These are phyloP conservation scores for Termitomyces sp. DNA, from an alignment of 768 basidiomycete genomes.

Conservation along the genomic window DNA sequence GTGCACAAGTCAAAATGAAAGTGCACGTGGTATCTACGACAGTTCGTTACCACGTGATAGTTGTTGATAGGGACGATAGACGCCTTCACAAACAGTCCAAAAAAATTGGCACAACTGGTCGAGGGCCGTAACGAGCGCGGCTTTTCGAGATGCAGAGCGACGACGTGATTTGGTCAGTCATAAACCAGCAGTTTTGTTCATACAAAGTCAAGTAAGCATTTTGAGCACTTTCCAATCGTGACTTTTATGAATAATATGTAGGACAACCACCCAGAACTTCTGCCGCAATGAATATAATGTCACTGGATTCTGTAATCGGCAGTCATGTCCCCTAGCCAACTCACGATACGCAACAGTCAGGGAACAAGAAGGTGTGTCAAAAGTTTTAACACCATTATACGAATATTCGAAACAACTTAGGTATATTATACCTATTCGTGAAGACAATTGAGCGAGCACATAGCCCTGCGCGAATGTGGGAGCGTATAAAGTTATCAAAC, in stretches of 20 bases:
- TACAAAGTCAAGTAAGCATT: constrained; percentile 95
- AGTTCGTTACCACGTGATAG: neutral
- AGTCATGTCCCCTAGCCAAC: constrained; percentile 97
- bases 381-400: neutral
- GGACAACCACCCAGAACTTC: constrained; percentile 95
- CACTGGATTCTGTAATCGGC: constrained; percentile 90
- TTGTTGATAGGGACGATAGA: constrained; percentile 1
- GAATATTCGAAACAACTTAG: constrained; percentile 29
- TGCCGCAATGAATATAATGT: constrained; percentile 99
- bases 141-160: constrained; percentile 71
- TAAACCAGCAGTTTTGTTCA: constrained; percentile 93
- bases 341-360: constrained; percentile 97
- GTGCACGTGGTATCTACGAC: no score
- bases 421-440: constrained; percentile 86
- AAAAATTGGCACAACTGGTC: constrained; percentile 7
- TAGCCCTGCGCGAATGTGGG: constrained; percentile 97
- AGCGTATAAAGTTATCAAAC: constrained; percentile 85
- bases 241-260: constrained; percentile 25
- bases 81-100: constrained; percentile 10
- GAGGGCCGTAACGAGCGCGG: neutral
- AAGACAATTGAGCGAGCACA: constrained; percentile 99
- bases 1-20: no score
- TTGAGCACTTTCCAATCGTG: neutral
- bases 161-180: constrained; percentile 98
- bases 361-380: constrained; percentile 79